Conservation (phyloP, 495 filamentous ascomycete species). For the Aeminium ludgeri region DNA sequence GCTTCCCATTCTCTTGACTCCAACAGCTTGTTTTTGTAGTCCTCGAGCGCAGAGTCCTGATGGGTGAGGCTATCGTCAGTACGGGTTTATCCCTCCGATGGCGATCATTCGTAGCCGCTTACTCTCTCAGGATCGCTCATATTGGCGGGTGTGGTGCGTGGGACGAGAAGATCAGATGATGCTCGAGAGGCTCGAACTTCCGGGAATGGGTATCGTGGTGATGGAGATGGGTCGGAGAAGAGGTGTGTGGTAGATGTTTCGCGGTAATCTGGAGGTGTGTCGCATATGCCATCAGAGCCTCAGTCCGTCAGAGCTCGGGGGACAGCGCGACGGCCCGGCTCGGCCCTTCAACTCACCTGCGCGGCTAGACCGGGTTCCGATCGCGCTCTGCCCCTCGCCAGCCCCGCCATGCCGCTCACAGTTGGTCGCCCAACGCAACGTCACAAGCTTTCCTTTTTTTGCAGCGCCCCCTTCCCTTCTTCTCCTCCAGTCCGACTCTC, state of each 20-base stretch:
- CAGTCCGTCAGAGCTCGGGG: neutral
- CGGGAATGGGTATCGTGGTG: neutral
- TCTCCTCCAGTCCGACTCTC: neutral
- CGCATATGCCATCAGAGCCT: neutral
- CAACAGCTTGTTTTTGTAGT: slow-evolving; percentile 82
- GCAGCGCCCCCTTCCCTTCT: neutral
- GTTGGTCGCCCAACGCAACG: neutral
- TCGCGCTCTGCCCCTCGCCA: too few relatives aligned
- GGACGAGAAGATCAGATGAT: too few relatives aligned
- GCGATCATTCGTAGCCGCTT: too few relatives aligned
- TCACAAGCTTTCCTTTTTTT: neutral
- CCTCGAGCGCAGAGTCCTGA: slow-evolving; percentile 54
- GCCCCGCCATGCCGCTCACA: too few relatives aligned
- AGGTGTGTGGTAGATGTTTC: neutral
- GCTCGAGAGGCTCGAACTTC: too few relatives aligned
- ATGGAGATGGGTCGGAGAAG: neutral
- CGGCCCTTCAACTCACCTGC: too few relatives aligned
- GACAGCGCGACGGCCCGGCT: too few relatives aligned
- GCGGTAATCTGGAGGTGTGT: neutral
- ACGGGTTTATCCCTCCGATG: too few relatives aligned
- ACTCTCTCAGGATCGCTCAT: too few relatives aligned
- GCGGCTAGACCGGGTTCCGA: too few relatives aligned
- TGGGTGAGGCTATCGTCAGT: too few relatives aligned
- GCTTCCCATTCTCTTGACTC: slow-evolving; percentile 98
- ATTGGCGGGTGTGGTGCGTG: too few relatives aligned